Percentiles rank a stretch among this genome's conserved stretches.
phyloP scores from a whole-genome alignment of 345 rosid genomes.

The Punica granatum region DNA sequence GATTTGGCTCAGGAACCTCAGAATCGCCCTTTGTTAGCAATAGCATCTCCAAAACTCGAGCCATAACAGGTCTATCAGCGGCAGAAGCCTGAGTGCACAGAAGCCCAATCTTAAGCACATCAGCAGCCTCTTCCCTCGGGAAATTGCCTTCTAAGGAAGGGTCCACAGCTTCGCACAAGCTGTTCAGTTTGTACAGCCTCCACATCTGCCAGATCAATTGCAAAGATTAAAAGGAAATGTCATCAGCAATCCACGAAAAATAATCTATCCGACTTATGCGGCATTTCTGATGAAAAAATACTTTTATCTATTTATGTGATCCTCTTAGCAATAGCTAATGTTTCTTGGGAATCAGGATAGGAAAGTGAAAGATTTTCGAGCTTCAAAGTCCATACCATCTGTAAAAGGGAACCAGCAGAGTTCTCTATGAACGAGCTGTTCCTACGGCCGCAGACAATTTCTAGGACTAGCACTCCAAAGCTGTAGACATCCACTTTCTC shows the following conservation, averaged over 20 bases:
- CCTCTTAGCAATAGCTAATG: neutral
- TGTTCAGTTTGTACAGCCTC: conserved; percentile 11
- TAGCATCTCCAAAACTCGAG: conserved; percentile 13
- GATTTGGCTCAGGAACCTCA: conserved; percentile 11
- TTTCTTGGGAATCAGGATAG: neutral
- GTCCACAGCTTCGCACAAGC: conserved; percentile 7
- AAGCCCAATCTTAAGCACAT: conserved; percentile 15
- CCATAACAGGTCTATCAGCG: conserved; percentile 15
- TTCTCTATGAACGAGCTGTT: conserved; percentile 5
- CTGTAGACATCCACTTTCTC: conserved; percentile 18
- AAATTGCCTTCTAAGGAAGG: conserved; percentile 9
- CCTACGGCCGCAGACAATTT: conserved; percentile 14
- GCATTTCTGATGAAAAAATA: too few species aligned
- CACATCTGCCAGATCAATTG: conserved; percentile 7
- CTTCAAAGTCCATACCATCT: conserved; percentile 1
- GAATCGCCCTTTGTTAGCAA: conserved; percentile 4
- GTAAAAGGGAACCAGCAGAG: conserved; percentile 11
- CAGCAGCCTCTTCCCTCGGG: conserved; percentile 3
- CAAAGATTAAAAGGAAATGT: neutral
- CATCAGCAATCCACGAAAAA: too few species aligned
- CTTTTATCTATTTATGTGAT: too few species aligned
- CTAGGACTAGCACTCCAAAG: conserved; percentile 14
- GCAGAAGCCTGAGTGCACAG: conserved; percentile 20
- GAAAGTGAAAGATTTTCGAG: neutral
- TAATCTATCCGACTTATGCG: too few species aligned